A percentile compares a stretch with the other conserved stretches of the same genome.
phyloP scores from a whole-genome alignment of 2,329 filamentous ascomycete genomes.

The Cephalotrichum gorgonifer region DNA sequence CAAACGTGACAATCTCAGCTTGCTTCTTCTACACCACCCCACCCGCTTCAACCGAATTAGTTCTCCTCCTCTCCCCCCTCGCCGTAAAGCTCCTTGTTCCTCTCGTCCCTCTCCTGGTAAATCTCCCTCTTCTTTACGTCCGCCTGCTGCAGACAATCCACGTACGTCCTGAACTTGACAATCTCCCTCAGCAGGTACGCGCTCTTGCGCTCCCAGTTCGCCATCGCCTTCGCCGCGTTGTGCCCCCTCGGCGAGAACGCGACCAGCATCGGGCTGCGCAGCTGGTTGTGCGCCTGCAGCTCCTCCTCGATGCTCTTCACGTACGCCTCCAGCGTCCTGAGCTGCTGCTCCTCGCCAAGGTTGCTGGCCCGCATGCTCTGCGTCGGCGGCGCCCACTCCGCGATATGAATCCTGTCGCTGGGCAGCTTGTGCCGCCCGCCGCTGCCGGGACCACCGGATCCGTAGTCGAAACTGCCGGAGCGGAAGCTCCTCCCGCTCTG shows the following conservation, averaged over 20 bases:
- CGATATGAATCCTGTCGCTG: conserved; percentile 73
- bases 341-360: conserved; percentile 69
- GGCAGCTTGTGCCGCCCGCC: conserved; percentile 53
- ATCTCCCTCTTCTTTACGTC: conserved; percentile 61
- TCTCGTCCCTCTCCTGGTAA: conserved; percentile 46
- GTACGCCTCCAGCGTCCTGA: conserved; percentile 64
- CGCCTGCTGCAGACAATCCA: conserved; percentile 70
- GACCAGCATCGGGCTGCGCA: conserved; percentile 77
- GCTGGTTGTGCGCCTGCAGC: conserved; percentile 74
- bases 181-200: conserved; percentile 86
- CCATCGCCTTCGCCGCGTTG: conserved; percentile 76
- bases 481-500: conserved; percentile 39
- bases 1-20: neutral
- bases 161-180: conserved; percentile 93
- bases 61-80: neutral
- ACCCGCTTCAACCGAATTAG: too few relatives aligned
- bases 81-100: neutral
- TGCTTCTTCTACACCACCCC: too few relatives aligned
- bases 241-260: conserved; percentile 78
- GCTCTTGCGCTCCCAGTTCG: conserved; percentile 95
- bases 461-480: conserved; percentile 53
- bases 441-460: conserved; percentile 25
- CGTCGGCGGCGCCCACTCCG: conserved; percentile 80
- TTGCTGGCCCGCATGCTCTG: conserved; percentile 84
- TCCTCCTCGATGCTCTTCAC: conserved; percentile 81